Evolutionary conservation across 768 basidiomycete species (phyloP).

Genomic region (Termitomyces eurrhizus): DNA sequence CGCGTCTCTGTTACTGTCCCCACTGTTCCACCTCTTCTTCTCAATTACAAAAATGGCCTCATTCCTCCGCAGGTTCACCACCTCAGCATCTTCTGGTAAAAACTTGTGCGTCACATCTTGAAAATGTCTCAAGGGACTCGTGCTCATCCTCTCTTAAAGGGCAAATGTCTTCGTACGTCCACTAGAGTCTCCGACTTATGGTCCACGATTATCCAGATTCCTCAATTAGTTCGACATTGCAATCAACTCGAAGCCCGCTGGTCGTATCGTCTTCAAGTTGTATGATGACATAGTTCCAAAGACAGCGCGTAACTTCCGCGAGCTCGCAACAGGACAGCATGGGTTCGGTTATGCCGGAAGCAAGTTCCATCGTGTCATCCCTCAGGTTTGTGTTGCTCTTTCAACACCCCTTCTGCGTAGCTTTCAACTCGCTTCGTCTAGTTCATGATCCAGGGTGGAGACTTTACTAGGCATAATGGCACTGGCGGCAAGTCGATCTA

Average conservation of each 20-base stretch:
- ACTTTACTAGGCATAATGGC: constrained; percentile 73
- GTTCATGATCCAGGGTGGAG: constrained; percentile 89
- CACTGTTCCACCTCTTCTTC: neutral
- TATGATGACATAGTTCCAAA: constrained; percentile 81
- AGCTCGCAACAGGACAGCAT: constrained; percentile 63
- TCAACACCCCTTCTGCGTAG: neutral
- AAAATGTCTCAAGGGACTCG: neutral
- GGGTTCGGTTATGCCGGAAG: constrained; percentile 72
- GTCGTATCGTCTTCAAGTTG: constrained; percentile 79
- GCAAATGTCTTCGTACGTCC: constrained; percentile 35
- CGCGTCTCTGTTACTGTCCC: neutral
- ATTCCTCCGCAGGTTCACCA: constrained; percentile 48
- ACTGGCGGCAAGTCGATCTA: constrained; percentile 88
- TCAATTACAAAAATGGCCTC: constrained; percentile 35
- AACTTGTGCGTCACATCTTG: constrained; percentile 30
- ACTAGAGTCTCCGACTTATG: neutral
- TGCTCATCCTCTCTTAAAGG: constrained; percentile 19
- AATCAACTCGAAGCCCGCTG: constrained; percentile 56
- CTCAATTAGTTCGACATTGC: constrained; percentile 54
- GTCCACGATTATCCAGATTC: neutral
- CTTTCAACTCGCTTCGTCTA: constrained; percentile 15
- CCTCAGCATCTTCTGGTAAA: constrained; percentile 40
- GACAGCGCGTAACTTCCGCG: constrained; percentile 79
- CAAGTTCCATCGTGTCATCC: constrained; percentile 71
- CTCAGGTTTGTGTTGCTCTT: constrained; percentile 37